Evolutionary conservation across 208 protist genomes (phyloP).

Genomic region (Crithidia brevicula): DNA sequence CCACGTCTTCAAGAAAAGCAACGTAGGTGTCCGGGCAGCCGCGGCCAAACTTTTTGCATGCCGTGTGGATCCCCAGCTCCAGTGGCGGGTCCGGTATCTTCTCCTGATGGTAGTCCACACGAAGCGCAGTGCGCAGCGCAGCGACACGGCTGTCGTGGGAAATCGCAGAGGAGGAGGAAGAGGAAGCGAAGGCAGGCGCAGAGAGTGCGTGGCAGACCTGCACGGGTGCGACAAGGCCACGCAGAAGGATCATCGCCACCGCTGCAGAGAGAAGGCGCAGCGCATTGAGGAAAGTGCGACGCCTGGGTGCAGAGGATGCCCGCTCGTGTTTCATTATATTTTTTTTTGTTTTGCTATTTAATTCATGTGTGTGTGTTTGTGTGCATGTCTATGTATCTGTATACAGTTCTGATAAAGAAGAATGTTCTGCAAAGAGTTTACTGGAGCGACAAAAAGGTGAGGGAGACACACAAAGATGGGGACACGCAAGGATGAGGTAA

Average conservation of each 20-base stretch:
- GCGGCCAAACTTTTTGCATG: conserved; percentile 63
- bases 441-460: too few species aligned
- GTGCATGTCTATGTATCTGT: too few species aligned
- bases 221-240: not conserved
- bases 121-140: conserved; percentile 13
- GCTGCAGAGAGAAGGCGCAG: too few species aligned
- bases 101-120: not conserved
- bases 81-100: conserved; percentile 43
- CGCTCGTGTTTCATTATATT: too few species aligned
- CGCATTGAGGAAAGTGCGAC: too few species aligned
- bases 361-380: too few species aligned
- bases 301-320: too few species aligned
- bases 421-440: too few species aligned
- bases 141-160: conserved; percentile 24
- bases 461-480: too few species aligned
- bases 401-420: too few species aligned
- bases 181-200: not conserved
- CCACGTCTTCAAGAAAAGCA: conserved; percentile 42
- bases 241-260: not conserved
- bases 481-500: too few species aligned
- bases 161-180: not conserved
- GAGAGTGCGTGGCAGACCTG: not conserved
- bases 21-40: conserved; percentile 64
- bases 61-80: conserved; percentile 57
- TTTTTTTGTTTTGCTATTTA: too few species aligned